Base-by-base conservation (phyloP, 2,329 filamentous ascomycete genomes). In the Ophiosphaerella narmari region DNA sequence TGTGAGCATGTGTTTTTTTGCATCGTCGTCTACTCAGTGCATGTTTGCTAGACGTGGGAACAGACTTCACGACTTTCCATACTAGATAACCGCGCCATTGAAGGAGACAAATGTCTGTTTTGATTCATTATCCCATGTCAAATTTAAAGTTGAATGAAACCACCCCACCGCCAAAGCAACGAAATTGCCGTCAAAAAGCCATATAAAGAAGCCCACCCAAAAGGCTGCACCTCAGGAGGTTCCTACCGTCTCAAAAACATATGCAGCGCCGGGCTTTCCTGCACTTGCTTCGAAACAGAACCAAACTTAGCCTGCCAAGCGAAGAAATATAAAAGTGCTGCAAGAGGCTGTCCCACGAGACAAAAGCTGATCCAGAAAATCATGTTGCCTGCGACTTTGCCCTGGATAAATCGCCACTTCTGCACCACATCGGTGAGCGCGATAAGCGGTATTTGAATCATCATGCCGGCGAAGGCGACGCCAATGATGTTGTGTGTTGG, bases 301-400 rank as follows among this genome's bases (percentile, higher is more conserved):
- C 94, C 94, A 70, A 96, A 97, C 77, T 97, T 97, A 47, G 91
- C 91, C 76, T 97, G 93, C 93, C 94, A 99, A 1, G 92, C 92
- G 71, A 97, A 97, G 73, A 97, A 99, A 73, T 99, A 99, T 71
- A 96, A 80, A 52, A 99, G 77, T 0, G 91, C 92, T 1, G 91
- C 94, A 62, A 97, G 83, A 0, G 94, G 94, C 78, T 99, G 94
- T 3, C 94, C 94, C 11, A 99, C 88, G 2, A 97, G 84, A 58
- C 93, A 97, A 69, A 99, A 99, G 11, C 89, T 93, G 16, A 97
- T 81, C 94, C 94, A 97, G 74, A 99, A 99, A 50, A 95, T 92
- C 66, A 87, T 86, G 72, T 99, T 99, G 1, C 94, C 94, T 24
- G 95, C 80, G 7, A 96, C 81, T 62, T 87, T 89, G 5, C 90